phyloP scores from a whole-genome alignment of 257 asterid genomes.

The Salvia miltiorrhiza region DNA sequence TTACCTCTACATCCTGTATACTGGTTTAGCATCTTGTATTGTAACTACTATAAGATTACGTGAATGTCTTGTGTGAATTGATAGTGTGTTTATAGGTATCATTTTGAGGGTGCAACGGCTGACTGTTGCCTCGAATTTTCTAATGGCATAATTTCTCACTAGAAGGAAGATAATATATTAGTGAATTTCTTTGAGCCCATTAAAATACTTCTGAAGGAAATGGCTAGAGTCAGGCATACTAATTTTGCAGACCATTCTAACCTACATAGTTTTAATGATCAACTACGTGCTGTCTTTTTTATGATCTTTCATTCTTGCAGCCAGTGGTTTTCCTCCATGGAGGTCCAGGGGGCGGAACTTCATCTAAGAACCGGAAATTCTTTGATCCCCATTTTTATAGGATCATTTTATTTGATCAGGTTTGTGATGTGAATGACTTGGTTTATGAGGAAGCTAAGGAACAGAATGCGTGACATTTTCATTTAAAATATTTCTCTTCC shows the following conservation, averaged over 20 bases:
- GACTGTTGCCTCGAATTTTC: not conserved
- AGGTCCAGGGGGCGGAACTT: slow-evolving; percentile 99
- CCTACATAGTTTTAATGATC: not conserved
- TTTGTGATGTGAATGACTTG: slow-evolving; percentile 23
- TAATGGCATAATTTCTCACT: not conserved
- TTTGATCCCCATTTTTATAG: slow-evolving; percentile 81
- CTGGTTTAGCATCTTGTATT: not conserved
- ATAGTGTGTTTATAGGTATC: not conserved
- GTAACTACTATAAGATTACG: not conserved
- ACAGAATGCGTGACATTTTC: slow-evolving; percentile 1
- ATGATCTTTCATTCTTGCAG: slow-evolving; percentile 41
- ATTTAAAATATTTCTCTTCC: slow-evolving; percentile 23
- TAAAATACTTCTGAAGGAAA: not conserved
- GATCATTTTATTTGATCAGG: slow-evolving; percentile 94
- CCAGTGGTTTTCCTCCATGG: slow-evolving; percentile 95
- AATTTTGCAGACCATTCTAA: not conserved
- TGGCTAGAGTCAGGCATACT: not conserved
- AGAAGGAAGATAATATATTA: not conserved
- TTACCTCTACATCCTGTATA: not conserved
- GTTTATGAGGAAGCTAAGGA: slow-evolving; percentile 20
- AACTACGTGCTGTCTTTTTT: slow-evolving; percentile 9
- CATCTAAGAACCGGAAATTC: slow-evolving; percentile 83
- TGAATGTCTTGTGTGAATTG: not conserved
- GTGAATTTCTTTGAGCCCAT: not conserved
- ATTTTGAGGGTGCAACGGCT: not conserved